Evolutionary conservation across 1,284 basidiomycete species (phyloP), one percentile per base, ranked within the genome.

Genomic region (Ustilago nuda): DNA sequence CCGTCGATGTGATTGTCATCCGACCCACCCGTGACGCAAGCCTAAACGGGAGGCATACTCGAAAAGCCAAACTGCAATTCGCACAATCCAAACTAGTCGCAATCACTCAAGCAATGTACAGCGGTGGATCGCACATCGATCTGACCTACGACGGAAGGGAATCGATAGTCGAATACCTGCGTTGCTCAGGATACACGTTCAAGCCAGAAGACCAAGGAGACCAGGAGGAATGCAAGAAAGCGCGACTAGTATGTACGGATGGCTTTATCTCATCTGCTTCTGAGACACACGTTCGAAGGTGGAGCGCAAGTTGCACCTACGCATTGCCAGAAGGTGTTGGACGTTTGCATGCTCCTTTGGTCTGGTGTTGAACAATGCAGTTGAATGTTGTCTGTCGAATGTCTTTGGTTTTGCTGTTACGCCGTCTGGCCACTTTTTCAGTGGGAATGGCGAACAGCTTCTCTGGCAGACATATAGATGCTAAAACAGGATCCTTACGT

Each of bases 1-100:
- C 90, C 11, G 90, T 94, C 81, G 94, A 98, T 78, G 76, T 98
- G 11, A 88, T 95, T 23, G 87, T 94, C n/a, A 86, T 97, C n/a
- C 90, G 95, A 2, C 95, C 95, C 0, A 79, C 88, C 19, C 88
- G 92, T 4, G 91, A 94, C 82, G 91, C 91, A 86, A 12, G 66
- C 76, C 8, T 36, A 30, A n/a, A 19, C 19, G 19, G 19, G 19
- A 19, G 19, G 19, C 37, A 56, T 1, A 53, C 39, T 3, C 27
- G 17, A 4, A n/a, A 48, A 5, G 60, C 48, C 13, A 43, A 33
- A 19, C 11, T 56, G 1, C 2, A 43, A 27, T 80, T 78, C 55
- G 79, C 79, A 8, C 19, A 33, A n/a, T 60, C 66, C 8, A 43
- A 62, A 39, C 63, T 83, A 3, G 61, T 53, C 1, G 51, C 48